phyloP scores from a whole-genome alignment of 352 stramenopile species.

The Blastocystis sp. region DNA sequence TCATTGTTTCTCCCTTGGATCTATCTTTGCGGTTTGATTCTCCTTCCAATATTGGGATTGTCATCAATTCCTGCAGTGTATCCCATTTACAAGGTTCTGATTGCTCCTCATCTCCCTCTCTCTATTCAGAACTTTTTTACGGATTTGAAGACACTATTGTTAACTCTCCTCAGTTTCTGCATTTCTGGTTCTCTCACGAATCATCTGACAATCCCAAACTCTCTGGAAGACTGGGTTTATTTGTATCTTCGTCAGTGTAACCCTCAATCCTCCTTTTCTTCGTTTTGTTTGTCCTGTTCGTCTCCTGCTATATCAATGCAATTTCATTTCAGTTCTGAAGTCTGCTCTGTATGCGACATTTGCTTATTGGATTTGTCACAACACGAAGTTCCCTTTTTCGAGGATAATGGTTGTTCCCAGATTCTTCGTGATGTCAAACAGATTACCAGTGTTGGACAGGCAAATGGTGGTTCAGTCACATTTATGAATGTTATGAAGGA shows the following conservation, averaged over 20 bases:
- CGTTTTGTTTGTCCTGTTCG: not conserved
- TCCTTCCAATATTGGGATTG: not conserved
- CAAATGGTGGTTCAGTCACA: not conserved
- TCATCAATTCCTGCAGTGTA: constrained; percentile 38
- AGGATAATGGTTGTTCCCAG: constrained; percentile 7
- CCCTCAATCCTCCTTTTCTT: not conserved
- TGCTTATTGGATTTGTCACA: not conserved
- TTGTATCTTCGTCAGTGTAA: constrained; percentile 37
- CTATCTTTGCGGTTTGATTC: not conserved
- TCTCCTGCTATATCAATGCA: not conserved
- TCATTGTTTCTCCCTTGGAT: not conserved
- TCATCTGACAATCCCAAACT: not conserved
- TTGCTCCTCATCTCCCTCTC: constrained; percentile 13
- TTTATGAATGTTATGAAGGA: not conserved
- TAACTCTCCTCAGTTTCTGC: constrained; percentile 6
- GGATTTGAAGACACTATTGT: not conserved
- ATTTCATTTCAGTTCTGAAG: not conserved
- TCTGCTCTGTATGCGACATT: constrained; percentile 10
- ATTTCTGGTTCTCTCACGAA: constrained; percentile 1
- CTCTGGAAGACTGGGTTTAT: constrained; percentile 46
- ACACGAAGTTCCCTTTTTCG: not conserved
- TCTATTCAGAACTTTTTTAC: constrained; percentile 37
- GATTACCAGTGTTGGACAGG: not conserved
- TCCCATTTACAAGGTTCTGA: constrained; percentile 32
- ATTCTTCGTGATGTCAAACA: constrained; percentile 16